These are phyloP conservation scores for Hypoxylon sp. DNA, from an alignment of 2,329 filamentous ascomycete genomes.

Conservation along the genomic window DNA sequence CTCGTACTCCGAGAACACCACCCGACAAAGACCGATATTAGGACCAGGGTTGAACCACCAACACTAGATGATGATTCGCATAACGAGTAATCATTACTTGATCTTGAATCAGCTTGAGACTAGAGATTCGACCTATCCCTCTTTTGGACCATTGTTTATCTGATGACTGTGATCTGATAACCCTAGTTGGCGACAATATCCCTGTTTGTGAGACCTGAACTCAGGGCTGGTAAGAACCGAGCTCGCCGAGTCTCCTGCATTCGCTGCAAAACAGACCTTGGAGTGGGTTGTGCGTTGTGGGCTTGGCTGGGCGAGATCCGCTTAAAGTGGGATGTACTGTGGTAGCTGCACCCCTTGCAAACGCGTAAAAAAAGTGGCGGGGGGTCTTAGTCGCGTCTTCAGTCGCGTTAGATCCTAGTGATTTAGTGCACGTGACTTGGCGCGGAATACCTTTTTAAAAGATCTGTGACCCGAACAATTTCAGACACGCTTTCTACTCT, in stretches of 20 bases:
- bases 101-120: slow-evolving; percentile 42
- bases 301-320: slow-evolving; percentile 7
- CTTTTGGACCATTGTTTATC: slow-evolving; percentile 40
- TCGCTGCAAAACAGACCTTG: slow-evolving; percentile 19
- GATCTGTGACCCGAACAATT: slow-evolving; percentile 42
- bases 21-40: slow-evolving; percentile 41
- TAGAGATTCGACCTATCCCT: slow-evolving; percentile 34
- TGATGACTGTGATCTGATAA: slow-evolving; percentile 46
- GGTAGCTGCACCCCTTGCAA: not conserved
- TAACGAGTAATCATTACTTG: slow-evolving; percentile 38
- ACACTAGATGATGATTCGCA: slow-evolving; percentile 35
- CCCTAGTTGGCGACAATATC: slow-evolving; percentile 36
- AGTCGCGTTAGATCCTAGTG: slow-evolving; percentile 43
- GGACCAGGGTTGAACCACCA: slow-evolving; percentile 17
- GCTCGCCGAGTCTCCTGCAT: slow-evolving; percentile 32
- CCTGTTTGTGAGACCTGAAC: slow-evolving; percentile 39
- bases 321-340: slow-evolving; percentile 7
- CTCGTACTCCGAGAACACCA: slow-evolving; percentile 34
- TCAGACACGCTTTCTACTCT: slow-evolving; percentile 43
- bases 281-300: not conserved
- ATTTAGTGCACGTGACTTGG: slow-evolving; percentile 51
- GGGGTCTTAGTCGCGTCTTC: slow-evolving; percentile 45
- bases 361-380: slow-evolving; percentile 50
- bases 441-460: slow-evolving; percentile 50
- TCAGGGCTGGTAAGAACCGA: slow-evolving; percentile 33